Evolutionary conservation across 257 asterid species (phyloP).

Genomic region (Avicennia marina): DNA sequence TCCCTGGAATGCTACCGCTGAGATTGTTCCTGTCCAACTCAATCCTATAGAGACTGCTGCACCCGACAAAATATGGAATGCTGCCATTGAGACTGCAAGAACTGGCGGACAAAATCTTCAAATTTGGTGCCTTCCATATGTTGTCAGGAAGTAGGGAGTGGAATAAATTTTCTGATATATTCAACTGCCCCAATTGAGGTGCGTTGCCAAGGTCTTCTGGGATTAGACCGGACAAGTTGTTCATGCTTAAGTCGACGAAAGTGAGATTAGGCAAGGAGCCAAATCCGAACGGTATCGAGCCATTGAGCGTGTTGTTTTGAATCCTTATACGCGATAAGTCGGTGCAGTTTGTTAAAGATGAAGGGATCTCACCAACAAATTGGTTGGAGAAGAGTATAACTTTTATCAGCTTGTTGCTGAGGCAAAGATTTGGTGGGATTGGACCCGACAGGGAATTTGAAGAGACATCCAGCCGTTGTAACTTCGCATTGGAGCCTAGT

Average conservation of each 20-base stretch:
- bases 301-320: constrained; percentile 66
- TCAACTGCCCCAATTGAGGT: constrained; percentile 41
- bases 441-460: constrained; percentile 67
- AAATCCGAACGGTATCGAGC: constrained; percentile 77
- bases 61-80: constrained; percentile 74
- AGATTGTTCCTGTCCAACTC: constrained; percentile 71
- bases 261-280: constrained; percentile 65
- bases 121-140: constrained; percentile 67
- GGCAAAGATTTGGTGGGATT: constrained; percentile 74
- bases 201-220: constrained; percentile 76
- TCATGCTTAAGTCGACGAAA: constrained; percentile 63
- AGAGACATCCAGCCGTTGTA: constrained; percentile 74
- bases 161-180: constrained; percentile 57
- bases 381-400: constrained; percentile 72
- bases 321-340: constrained; percentile 56
- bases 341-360: constrained; percentile 58
- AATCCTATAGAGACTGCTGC: constrained; percentile 51
- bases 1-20: constrained; percentile 79
- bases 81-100: constrained; percentile 40
- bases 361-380: constrained; percentile 60
- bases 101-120: constrained; percentile 61
- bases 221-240: constrained; percentile 54
- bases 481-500: constrained; percentile 62
- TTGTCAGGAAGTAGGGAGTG: constrained; percentile 45
- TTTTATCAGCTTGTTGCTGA: constrained; percentile 37